Evolutionary conservation across 768 basidiomycete species (phyloP), one percentile per base, ranked within the genome.

Genomic region (Terana coerulea): DNA sequence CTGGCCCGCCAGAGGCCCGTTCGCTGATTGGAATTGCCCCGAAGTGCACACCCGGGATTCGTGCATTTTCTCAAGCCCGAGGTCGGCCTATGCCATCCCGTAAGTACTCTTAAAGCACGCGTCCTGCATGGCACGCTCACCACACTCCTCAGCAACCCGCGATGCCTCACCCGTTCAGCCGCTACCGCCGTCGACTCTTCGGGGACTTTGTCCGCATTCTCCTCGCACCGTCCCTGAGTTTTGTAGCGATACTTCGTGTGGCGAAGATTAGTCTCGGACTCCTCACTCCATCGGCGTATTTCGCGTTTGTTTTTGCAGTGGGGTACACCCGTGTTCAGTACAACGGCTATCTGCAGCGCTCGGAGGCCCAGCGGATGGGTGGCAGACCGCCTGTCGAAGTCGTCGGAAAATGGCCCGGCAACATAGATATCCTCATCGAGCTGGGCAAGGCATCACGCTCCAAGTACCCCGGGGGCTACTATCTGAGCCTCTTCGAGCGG

Each of bases 401-500:
- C 14, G 69, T 76, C 15, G 86, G 86, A 6, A 82, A 77, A 69
- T 86, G 84, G 83, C 86, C 85, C 3, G 87, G 87, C n/a, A 88
- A 88, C 62, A 68, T 88, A 58, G 87, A 90, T 59, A 64, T 88
- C 42, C 73, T 86, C 51, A 60, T 86, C 41, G 70, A 67, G 48
- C 77, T 84, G 71, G 72, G 77, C 58, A 69, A 69, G 19, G 77
- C 78, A 0, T 77, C 80, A 63, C 75, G 78, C 55, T 79, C 74
- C 19, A 75, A 75, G 59, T 88, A 88, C 63, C 69, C 82, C 12
- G 74, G 79, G 39, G 79, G 84, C 48, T 80, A 80, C 3, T 86
- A 86, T 55, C 72, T 78, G n/a, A 71, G 77, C 21, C 72, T 88
- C 15, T 86, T 87, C 53, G 73, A 84, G 57, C 81, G 87, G 63